Base-by-base conservation (phyloP, 306 rosid species). In the Elaeagnus macrophylla region DNA sequence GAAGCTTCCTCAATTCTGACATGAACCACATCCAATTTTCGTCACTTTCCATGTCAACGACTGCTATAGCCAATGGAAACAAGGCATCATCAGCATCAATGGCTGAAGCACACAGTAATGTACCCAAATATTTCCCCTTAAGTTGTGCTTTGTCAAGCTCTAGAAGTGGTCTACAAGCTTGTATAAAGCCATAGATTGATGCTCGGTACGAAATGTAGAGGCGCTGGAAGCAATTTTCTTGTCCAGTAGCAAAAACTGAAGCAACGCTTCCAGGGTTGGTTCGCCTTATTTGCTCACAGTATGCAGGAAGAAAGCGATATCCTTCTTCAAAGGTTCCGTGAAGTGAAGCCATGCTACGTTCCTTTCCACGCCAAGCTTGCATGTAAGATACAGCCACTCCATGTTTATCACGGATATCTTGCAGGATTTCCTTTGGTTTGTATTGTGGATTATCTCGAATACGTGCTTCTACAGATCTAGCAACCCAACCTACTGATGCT, bases 281-380 rank as follows among this genome's bases (percentile, higher is more conserved):
- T 70, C 75, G 86, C 86, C 85, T 79, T 71, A 91, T 56, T 75
- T 91, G 96, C 75, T 91, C 96, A 39, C 97, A 91, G 52, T 84
- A 91, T 45, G 82, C 81, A 54, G 97, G 96, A 79, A 91, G 96
- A 78, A 91, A 72, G 39, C 79, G 83, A 69, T 77, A 91, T 15
- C 97, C 97, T 71, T 91, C 97, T 78, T 91, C 97, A 75, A 72
- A 87, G 66, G 97, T 91, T 73, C 97, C 97, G 76, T 91, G 97
- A 72, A 91, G 97, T 6, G 97, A 91, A 54, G 97, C 96, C 97
- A 91, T 91, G 79, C 97, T 86, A 16, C 97, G 84, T 57, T 91
- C 97, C 82, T 91, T 91, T 60, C 97, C 97, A 43, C 97, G 94
- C 97, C 97, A 91, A 62, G 97, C 97, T 86, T 91, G 97, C 97